Base-by-base conservation (phyloP, 2,329 filamentous ascomycete species). In the Corinectria fuckeliana region DNA sequence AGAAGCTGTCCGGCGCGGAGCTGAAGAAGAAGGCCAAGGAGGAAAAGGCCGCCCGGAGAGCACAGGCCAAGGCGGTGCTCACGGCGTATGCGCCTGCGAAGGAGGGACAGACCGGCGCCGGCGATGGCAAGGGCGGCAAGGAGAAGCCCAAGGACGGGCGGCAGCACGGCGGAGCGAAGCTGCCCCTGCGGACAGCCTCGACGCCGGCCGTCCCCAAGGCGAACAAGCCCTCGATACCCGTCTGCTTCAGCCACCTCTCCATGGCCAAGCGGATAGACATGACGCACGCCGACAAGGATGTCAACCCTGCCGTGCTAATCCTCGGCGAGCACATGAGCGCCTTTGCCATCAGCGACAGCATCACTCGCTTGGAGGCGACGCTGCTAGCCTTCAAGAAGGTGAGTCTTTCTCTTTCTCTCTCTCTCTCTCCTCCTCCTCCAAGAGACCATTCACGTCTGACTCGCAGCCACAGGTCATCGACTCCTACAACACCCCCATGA, bases 291-390 rank as follows among this genome's bases (percentile, higher is more conserved):
- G 81, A 91, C 85, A 79, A 89, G 86, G 78, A 91, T 81, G 92
- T 98, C 18, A 92, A 98, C 74, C 93, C 93, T 3, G 88, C 91
- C 1, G 88, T 99, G 2, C 80, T 97, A 64, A 88, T 91, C 1
- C 81, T 98, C 45, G 95, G 94, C 8, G 86, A 98, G 74, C 92
- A 97, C 77, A 93, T 98, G 84, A 91, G 90, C 69, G 89, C 88
- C 60, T 98, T 97, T 77, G 85, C 88, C 34, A 88, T 99, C 59
- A 93, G 91, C 70, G 95, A 96, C 66, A 96, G 92, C 73, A 96
- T 91, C 74, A 91, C 92, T 42, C 86, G 95, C 64, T 89, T 96
- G 69, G 89, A 97, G 63, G 91, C 92, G 28, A 98, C 93, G 69
- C 80, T 99, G 44, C 79, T 95, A 65, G 93, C 92, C 2, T 96